Base-by-base conservation (phyloP, 805 yeast species). In the Candida morakotiae region DNA sequence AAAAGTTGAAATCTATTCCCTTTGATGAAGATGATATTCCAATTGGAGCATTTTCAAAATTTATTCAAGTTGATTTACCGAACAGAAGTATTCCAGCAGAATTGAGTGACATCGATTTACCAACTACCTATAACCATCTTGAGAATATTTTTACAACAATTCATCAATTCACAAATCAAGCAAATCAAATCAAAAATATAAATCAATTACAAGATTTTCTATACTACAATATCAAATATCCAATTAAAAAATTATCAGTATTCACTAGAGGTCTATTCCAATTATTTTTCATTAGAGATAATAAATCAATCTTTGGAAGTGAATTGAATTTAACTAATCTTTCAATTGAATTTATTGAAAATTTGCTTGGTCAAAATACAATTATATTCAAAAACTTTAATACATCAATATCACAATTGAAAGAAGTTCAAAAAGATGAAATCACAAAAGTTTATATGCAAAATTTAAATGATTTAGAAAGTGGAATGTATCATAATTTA, bases 181-280 rank as follows among this genome's bases (percentile, higher is more conserved):
- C 60, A 9, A 37, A 47, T 4, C 33, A 40, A 27, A 25, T 64
- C 4, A 35, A 35, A 16, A 49, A 47, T 38, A 32, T 48, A 11
- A 40, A 49, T 24, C 64, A 64, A 27, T 46, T 67, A 10, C 44
- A 49, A 15, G 44, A 54, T 29, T 62, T 48, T 33, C 49, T 67
- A 31, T 38, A 41, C 16, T 56, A 45, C 43, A 58, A 62, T 27
- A 45, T 67, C 16, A 52, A 55, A 9, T 40, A 43, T 26, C 43
- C 49, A 13, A 52, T 60, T 26, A 43, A 47, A 6, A 23, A 39
- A 2, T 53, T 58, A 29, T 71, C 68, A 44, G 73, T 71, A 5
- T 53, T 84, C n/a, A 70, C 81, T 1, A 67, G 89, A 41, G 83
- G 84, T 1, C 47, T 80, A 9, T 71, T 80, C 47, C 86, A 82